Evolutionary conservation across 192 early-diverging fungal species (phyloP).

Genomic region (Coemansia sp.): DNA sequence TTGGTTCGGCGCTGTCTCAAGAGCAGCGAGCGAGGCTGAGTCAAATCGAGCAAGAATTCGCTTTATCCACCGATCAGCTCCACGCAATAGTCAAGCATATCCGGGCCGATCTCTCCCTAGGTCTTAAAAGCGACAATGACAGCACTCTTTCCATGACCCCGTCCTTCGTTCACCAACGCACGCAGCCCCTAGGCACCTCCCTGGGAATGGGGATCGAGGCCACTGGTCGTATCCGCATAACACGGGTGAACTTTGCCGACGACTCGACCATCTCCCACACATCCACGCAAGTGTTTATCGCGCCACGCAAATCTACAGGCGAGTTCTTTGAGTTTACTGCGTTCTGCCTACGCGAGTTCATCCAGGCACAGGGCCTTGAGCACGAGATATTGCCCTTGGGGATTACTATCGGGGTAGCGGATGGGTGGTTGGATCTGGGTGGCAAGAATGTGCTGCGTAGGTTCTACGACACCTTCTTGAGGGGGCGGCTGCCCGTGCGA

Average conservation of each 20-base stretch:
- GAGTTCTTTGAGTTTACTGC: slow-evolving; percentile 78
- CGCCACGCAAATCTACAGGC: slow-evolving; percentile 29
- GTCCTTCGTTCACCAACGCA: slow-evolving; percentile 54
- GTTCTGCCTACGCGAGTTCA: slow-evolving; percentile 74
- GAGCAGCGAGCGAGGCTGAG: slow-evolving; percentile 51
- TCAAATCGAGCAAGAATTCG: slow-evolving; percentile 43
- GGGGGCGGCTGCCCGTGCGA: slow-evolving; percentile 70
- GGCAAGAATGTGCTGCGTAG: slow-evolving; percentile 72
- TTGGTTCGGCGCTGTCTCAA: slow-evolving; percentile 34
- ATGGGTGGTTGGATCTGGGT: slow-evolving; percentile 56
- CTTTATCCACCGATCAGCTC: slow-evolving; percentile 19
- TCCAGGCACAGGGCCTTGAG: slow-evolving; percentile 35
- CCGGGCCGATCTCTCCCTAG: slow-evolving; percentile 56
- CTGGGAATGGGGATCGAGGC: slow-evolving; percentile 88
- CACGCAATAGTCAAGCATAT: slow-evolving; percentile 35
- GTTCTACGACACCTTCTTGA: slow-evolving; percentile 68
- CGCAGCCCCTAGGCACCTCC: slow-evolving; percentile 68
- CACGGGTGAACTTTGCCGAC: slow-evolving; percentile 62
- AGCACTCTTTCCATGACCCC: slow-evolving; percentile 67
- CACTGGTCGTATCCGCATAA: slow-evolving; percentile 81
- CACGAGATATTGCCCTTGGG: slow-evolving; percentile 52
- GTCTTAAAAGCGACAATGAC: slow-evolving; percentile 65
- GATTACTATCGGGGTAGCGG: slow-evolving; percentile 89
- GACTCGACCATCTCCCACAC: slow-evolving; percentile 57
- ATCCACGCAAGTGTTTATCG: slow-evolving; percentile 59